Base-by-base conservation (phyloP, 176 grass and related monocot genomes). In the Dendrocalamus sinicus region DNA sequence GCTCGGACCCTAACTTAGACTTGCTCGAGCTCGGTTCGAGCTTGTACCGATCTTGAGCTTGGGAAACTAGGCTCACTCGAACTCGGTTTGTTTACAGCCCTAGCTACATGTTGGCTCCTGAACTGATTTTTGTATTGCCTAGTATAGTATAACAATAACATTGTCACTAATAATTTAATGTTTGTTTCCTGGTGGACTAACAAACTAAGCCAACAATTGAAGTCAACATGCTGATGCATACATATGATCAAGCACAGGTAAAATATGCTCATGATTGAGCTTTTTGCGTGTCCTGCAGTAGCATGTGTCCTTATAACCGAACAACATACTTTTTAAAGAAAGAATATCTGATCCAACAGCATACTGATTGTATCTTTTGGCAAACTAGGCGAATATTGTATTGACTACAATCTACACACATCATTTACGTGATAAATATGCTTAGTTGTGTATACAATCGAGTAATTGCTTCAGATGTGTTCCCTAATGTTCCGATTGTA, bases 181-280 rank as follows among this genome's bases (percentile, higher is more conserved):
- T 13, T 60, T 85, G 70, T 60, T 81, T 85, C 88, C 82, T 43
- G 70, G 52, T 81, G n/a, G 39, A 67, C 43, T 81, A 81, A 81
- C 77, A 89, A 85, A 85, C 15, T 73, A 80, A 73, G 83, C 35
- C 72, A 72, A 64, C 16, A 76, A 61, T 55, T 45, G 23, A 55
- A 82, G 72, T 76, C 83, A 76, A 81, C 64, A 63, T 54, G 54
- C 79, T 86, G 89, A 83, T 30, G 47, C 57, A 67, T 57, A 78
- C 73, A 55, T 59, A 62, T 65, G 41, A 82, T 82, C 46, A 78
- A 90, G 50, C 26, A 8, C 51, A 66, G 79, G 32, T 86, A 71
- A 89, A 64, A 82, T 77, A 46, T 77, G 15, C 66, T 70, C 44
- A 81, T 77, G 43, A 71, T 81, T 81, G 32, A 35, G 26, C 52